phyloP scores from a whole-genome alignment of 2,329 filamentous ascomycete species.

The Thelonectria blattea region DNA sequence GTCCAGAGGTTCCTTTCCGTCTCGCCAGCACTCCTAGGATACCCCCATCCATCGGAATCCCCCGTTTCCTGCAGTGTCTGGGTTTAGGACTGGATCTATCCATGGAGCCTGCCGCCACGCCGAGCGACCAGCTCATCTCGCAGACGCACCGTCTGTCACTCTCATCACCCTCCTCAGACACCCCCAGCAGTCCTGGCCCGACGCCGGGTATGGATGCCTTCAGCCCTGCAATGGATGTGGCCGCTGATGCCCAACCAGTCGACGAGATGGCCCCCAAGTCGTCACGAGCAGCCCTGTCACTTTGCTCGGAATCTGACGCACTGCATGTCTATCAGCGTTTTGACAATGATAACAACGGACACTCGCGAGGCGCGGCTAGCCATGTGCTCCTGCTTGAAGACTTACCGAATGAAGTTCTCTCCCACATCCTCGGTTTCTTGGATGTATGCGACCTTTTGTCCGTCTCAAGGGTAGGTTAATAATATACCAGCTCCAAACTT shows the following conservation, averaged over 20 bases:
- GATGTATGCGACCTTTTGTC: constrained; percentile 63
- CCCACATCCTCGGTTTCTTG: constrained; percentile 61
- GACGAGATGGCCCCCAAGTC: constrained; percentile 19
- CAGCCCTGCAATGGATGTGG: constrained; percentile 31
- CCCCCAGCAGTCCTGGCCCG: constrained; percentile 23
- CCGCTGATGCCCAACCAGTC: constrained; percentile 41
- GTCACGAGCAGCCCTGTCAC: constrained; percentile 17
- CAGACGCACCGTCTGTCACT: constrained; percentile 44
- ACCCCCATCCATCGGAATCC: constrained; percentile 23
- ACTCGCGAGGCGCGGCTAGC: neutral
- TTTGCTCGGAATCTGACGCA: constrained; percentile 10
- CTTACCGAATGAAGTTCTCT: constrained; percentile 63
- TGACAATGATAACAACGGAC: neutral
- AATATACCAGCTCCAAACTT: neutral
- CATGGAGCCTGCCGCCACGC: constrained; percentile 38
- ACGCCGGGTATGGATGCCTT: constrained; percentile 23
- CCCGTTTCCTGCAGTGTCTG: constrained; percentile 28
- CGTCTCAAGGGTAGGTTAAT: constrained; percentile 59
- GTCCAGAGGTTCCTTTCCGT: constrained; percentile 16
- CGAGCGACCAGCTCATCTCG: constrained; percentile 42
- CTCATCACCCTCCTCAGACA: constrained; percentile 24
- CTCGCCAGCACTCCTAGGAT: constrained; percentile 24
- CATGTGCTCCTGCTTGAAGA: constrained; percentile 42
- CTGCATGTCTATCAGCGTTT: constrained; percentile 3
- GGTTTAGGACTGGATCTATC: constrained; percentile 24